Conservation (phyloP, 164 flowering plant genomes). For the Santalum album region DNA sequence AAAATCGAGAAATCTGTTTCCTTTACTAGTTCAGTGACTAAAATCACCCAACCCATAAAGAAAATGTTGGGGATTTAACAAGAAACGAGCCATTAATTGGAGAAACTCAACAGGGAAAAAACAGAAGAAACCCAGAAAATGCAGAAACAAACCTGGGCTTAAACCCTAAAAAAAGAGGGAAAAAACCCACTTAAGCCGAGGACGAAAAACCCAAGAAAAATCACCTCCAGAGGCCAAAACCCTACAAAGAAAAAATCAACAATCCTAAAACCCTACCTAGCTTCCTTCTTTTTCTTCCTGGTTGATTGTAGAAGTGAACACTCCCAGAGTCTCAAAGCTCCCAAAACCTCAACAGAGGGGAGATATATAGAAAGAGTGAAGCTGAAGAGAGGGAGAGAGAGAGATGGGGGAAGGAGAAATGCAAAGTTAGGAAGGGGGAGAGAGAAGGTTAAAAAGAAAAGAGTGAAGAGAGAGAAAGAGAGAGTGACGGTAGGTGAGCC, state of each 20-base stretch:
- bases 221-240: background rate
- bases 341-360: background rate
- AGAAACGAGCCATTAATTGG: too few species aligned
- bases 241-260: too few species aligned
- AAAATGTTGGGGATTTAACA: too few species aligned
- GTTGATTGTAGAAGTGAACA: too few species aligned
- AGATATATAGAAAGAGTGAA: background rate
- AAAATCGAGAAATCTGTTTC: background rate
- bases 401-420: background rate
- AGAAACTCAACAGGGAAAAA: constrained; percentile 1
- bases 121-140: constrained; percentile 1
- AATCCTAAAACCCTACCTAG: too few species aligned
- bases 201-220: background rate
- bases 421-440: background rate
- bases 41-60: too few species aligned
- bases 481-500: constrained; percentile 47
- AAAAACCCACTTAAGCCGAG: background rate
- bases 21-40: too few species aligned
- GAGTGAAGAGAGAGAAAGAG: constrained; percentile 1
- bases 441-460: constrained; percentile 14
- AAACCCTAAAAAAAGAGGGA: background rate
- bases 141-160: constrained; percentile 5
- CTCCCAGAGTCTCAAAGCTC: background rate
- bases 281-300: too few species aligned
- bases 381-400: constrained; percentile 6